These are phyloP conservation scores for Citrus mangshanensis DNA, from an alignment of 345 rosid genomes.

Conservation along the genomic window DNA sequence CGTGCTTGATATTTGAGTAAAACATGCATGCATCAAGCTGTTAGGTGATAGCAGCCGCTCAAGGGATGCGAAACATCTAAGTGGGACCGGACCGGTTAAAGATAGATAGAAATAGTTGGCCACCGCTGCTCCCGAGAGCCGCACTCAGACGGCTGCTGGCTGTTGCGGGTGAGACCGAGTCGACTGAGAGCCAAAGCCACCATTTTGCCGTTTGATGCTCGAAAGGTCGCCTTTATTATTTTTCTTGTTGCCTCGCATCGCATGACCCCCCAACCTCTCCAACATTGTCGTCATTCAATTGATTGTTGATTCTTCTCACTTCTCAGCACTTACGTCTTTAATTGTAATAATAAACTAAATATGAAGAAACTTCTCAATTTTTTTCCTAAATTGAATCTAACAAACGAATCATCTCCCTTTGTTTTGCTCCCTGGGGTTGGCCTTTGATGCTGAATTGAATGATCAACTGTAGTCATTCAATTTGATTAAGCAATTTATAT, in stretches of 20 bases:
- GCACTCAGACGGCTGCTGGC: conserved; percentile 3
- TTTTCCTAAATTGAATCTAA: not conserved
- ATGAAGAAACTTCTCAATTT: too few relatives aligned
- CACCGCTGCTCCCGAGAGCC: conserved; percentile 21
- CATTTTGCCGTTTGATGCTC: conserved; percentile 11
- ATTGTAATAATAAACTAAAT: too few relatives aligned
- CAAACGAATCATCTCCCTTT: not conserved
- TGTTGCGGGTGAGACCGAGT: conserved; percentile 10
- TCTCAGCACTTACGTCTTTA: too few relatives aligned
- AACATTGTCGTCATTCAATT: not conserved
- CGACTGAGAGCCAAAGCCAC: not conserved
- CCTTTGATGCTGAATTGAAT: too few relatives aligned
- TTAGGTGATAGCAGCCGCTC: too few relatives aligned
- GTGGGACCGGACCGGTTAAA: not conserved
- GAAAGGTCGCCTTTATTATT: conserved; percentile 24
- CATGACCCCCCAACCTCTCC: not conserved
- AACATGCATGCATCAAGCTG: not conserved
- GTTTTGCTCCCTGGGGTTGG: not conserved
- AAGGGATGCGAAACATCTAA: too few relatives aligned
- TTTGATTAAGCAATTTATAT: too few relatives aligned
- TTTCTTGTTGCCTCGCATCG: not conserved
- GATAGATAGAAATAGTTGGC: not conserved
- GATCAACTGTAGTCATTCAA: too few relatives aligned
- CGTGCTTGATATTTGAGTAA: not conserved
- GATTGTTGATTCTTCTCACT: too few relatives aligned